Base-by-base conservation (phyloP, 78 protist species). In the Dictyostelium capitatum region DNA sequence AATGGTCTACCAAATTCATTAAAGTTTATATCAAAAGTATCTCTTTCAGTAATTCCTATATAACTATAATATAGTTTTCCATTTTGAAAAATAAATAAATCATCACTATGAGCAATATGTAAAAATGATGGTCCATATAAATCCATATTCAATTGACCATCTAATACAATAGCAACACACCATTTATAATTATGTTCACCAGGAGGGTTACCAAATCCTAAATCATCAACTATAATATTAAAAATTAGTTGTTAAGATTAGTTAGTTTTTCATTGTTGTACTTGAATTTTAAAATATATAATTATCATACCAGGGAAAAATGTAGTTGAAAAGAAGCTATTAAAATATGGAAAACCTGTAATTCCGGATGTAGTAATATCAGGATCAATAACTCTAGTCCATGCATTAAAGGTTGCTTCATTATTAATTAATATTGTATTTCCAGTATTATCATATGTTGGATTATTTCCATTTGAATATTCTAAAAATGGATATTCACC, bases 141-240 rank as follows among this genome's bases (percentile, higher is more conserved):
- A 67, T 32, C 30, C 69, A 67, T 67, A n/a, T n/a, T n/a, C n/a
- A n/a, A n/a, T n/a, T n/a, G n/a, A n/a, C n/a, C n/a, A n/a, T n/a
- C n/a, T n/a, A n/a, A n/a, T n/a, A n/a, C n/a, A n/a, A n/a, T n/a
- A n/a, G n/a, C n/a, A n/a, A 32, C 75, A 37, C 75, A 67, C 41
- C 41, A 67, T 67, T 67, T 67, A 67, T 67, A 67, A 67, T 67
- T 67, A 67, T 67, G 75, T 30, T 67, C 75, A 0, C 23, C 10
- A 9, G 23, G 23, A 32, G 23, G 20, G 30, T 67, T 67, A 23
- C 75, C 75, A 67, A 67, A 67, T 3, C 75, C 75, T 67, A 67
- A 32, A 67, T 37, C 30, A 67, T 67, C 75, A 67, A 67, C 75
- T 67, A n/a, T n/a, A n/a, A n/a, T n/a, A n/a, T n/a, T n/a, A n/a